These are phyloP conservation scores for Diaporthe sp. DNA, from an alignment of 2,329 filamentous ascomycete genomes.

Conservation along the genomic window DNA sequence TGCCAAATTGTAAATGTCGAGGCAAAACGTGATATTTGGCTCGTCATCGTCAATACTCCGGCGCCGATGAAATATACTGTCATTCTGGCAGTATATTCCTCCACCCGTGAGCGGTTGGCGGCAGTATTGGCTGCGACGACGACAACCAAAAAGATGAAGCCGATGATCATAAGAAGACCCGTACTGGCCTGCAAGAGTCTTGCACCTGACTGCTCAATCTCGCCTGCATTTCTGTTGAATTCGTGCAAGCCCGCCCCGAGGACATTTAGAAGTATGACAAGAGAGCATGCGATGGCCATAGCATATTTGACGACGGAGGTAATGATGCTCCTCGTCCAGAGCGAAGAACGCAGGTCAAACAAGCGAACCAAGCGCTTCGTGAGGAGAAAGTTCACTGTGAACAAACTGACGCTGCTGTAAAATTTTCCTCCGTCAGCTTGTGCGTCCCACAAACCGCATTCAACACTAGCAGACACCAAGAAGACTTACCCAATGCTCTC, in stretches of 20 bases:
- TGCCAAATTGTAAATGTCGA: constrained; percentile 31
- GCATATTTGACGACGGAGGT: constrained; percentile 1
- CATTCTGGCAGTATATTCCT: background rate
- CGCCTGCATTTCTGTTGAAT: constrained; percentile 5
- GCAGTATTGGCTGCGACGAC: constrained; percentile 14
- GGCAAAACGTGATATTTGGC: constrained; percentile 16
- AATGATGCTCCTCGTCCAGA: constrained; percentile 18
- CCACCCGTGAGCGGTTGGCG: background rate
- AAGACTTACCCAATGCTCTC: constrained; percentile 31
- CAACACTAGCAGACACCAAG: no score
- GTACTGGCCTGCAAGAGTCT: constrained; percentile 19
- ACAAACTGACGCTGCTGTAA: constrained; percentile 17
- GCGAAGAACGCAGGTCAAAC: constrained; percentile 27
- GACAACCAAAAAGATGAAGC: constrained; percentile 9
- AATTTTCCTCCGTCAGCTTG: background rate
- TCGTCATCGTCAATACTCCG: constrained; percentile 21
- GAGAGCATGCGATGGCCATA: background rate
- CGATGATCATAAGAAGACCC: constrained; percentile 8
- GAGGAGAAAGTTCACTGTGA: constrained; percentile 29
- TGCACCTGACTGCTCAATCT: background rate
- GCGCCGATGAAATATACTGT: constrained; percentile 24
- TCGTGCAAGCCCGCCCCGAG: constrained; percentile 12
- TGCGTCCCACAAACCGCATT: background rate
- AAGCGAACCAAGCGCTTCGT: constrained; percentile 20
- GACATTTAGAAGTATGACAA: constrained; percentile 10